These are phyloP conservation scores for Pholiota molesta DNA, from an alignment of 768 basidiomycete genomes.

Conservation along the genomic window DNA sequence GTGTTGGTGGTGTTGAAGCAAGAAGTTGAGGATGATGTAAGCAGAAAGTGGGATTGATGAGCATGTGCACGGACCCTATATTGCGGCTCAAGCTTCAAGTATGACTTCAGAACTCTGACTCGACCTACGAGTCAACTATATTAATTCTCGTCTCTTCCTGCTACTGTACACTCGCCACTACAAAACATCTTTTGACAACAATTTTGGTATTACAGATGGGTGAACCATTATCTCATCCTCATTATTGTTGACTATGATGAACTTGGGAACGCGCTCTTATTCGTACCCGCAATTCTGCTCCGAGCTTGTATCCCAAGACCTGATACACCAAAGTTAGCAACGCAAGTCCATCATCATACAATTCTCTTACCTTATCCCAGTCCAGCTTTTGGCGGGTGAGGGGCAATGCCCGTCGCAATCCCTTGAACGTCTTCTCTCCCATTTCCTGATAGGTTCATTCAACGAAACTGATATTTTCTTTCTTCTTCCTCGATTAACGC, in stretches of 20 bases:
- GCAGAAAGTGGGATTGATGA: conserved; percentile 24
- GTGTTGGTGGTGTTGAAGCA: conserved; percentile 38
- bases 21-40: conserved; percentile 47
- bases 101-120: conserved; percentile 1
- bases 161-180: too few species aligned
- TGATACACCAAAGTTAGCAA: conserved; percentile 19
- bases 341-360: not conserved
- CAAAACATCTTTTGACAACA: not conserved
- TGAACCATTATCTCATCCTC: not conserved
- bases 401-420: conserved; percentile 86
- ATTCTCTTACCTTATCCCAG: conserved; percentile 80
- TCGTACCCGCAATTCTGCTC: conserved; percentile 76
- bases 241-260: conserved; percentile 15
- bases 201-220: not conserved
- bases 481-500: conserved; percentile 84
- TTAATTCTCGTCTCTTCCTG: too few species aligned
- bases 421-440: conserved; percentile 93
- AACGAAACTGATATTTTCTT: conserved; percentile 77
- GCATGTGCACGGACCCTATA: conserved; percentile 43
- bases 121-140: not conserved
- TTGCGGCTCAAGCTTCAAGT: conserved; percentile 1
- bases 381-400: conserved; percentile 93
- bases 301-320: conserved; percentile 69
- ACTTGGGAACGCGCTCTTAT: conserved; percentile 47
- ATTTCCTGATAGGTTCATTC: conserved; percentile 87